A percentile compares a stretch with the other conserved stretches of the same genome.
Conservation (phyloP, 2,329 filamentous ascomycete genomes). For the Colletotrichum zoysiae region DNA sequence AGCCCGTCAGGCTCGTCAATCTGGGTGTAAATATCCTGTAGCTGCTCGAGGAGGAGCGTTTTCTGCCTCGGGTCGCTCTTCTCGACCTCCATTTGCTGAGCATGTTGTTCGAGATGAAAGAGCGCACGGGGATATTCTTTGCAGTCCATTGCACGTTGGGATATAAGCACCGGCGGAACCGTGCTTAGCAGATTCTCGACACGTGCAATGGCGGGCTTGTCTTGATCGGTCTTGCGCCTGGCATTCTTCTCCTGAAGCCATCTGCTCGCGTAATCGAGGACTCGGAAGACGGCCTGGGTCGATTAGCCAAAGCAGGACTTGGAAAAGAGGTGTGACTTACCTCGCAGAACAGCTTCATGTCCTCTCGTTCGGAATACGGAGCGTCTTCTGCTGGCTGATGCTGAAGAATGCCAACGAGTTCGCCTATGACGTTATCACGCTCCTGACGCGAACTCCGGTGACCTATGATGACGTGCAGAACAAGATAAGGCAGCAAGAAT, state of each 20-base stretch:
- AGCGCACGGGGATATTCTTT: conserved; percentile 92
- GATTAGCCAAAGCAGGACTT: background rate
- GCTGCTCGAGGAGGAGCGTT: conserved; percentile 77
- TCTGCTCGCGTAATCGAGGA: conserved; percentile 90
- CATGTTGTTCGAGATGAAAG: conserved; percentile 95
- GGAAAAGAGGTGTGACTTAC: conserved; percentile 60
- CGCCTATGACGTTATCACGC: conserved; percentile 74
- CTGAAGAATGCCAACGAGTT: conserved; percentile 81
- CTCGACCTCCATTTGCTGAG: conserved; percentile 64
- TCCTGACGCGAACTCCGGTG: conserved; percentile 71
- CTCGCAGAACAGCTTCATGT: conserved; percentile 88
- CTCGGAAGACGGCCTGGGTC: conserved; percentile 82
- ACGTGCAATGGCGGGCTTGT: conserved; percentile 63
- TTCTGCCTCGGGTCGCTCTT: conserved; percentile 63
- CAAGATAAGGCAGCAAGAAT: conserved; percentile 89
- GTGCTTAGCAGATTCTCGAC: conserved; percentile 66
- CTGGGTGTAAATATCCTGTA: conserved; percentile 95
- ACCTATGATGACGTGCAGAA: conserved; percentile 84
- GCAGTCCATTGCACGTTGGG: conserved; percentile 90
- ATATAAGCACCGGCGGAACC: conserved; percentile 81
- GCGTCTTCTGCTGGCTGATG: conserved; percentile 65
- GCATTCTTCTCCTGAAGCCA: conserved; percentile 86
- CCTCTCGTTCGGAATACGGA: conserved; percentile 75
- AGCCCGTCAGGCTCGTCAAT: conserved; percentile 98
- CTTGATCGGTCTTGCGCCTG: conserved; percentile 47